A percentile compares a stretch with the other conserved stretches of the same genome.
phyloP scores from a whole-genome alignment of 2,329 filamentous ascomycete species.

The Furcasterigmium furcatum region DNA sequence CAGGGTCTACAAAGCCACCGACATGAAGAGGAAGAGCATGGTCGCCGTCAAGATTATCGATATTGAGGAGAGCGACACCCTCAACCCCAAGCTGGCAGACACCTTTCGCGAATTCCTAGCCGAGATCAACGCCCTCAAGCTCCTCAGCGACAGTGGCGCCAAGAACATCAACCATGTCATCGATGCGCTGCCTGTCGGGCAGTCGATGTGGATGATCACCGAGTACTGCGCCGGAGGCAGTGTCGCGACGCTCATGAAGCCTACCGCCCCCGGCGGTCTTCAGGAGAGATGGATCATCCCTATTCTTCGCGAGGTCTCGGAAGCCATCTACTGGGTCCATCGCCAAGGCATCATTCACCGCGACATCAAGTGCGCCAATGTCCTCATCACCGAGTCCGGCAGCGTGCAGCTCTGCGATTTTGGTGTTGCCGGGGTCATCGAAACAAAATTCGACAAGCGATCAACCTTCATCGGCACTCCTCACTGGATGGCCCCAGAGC shows the following conservation, averaged over 20 bases:
- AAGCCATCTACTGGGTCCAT: slow-evolving; percentile 66
- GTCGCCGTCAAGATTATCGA: slow-evolving; percentile 83
- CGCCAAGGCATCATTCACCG: slow-evolving; percentile 67
- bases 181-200: slow-evolving; percentile 73
- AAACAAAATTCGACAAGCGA: slow-evolving; percentile 72
- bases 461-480: slow-evolving; percentile 80
- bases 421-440: slow-evolving; percentile 75
- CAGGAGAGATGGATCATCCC: slow-evolving; percentile 69
- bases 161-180: slow-evolving; percentile 80
- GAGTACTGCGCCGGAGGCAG: slow-evolving; percentile 85
- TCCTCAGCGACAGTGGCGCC: slow-evolving; percentile 70
- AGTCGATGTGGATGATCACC: slow-evolving; percentile 84
- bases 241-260: slow-evolving; percentile 69
- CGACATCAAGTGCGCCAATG: slow-evolving; percentile 75
- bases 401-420: slow-evolving; percentile 82
- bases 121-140: slow-evolving; percentile 66
- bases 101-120: slow-evolving; percentile 69
- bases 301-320: slow-evolving; percentile 63
- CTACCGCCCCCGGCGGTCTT: slow-evolving; percentile 62
- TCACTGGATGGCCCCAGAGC: slow-evolving; percentile 83
- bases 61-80: slow-evolving; percentile 72
- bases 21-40: slow-evolving; percentile 43
- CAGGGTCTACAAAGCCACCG: slow-evolving; percentile 65
- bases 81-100: slow-evolving; percentile 62
- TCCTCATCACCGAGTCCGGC: slow-evolving; percentile 74